These are phyloP conservation scores for Moelleriella libera DNA, from an alignment of 2,329 filamentous ascomycete species.

Conservation along the genomic window DNA sequence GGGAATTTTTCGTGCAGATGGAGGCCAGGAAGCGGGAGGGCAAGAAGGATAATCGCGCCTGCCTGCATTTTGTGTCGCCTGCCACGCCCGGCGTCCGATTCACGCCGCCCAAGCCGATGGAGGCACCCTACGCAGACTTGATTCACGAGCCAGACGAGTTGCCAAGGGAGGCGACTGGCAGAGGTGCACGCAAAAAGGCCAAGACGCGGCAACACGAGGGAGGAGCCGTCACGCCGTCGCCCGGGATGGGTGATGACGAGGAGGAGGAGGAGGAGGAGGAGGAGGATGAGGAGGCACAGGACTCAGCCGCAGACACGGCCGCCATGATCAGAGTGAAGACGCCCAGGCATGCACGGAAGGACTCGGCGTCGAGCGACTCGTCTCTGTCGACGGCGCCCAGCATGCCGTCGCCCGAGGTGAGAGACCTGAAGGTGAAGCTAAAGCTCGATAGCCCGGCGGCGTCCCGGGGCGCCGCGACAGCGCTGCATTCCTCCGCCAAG, in stretches of 20 bases:
- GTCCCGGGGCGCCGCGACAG: background rate
- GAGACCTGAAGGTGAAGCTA: slow-evolving; percentile 9
- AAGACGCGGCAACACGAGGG: slow-evolving; percentile 15
- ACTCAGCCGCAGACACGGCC: background rate
- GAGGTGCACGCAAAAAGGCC: slow-evolving; percentile 21
- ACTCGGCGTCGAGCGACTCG: slow-evolving; percentile 26
- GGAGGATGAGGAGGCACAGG: background rate
- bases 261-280: background rate
- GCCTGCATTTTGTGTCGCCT: slow-evolving; percentile 38
- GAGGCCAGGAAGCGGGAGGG: slow-evolving; percentile 42
- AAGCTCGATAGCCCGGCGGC: slow-evolving; percentile 3
- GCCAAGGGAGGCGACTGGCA: slow-evolving; percentile 5
- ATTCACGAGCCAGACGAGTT: slow-evolving; percentile 13
- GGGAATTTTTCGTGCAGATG: slow-evolving; percentile 36
- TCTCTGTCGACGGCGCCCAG: slow-evolving; percentile 26
- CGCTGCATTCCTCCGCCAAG: background rate
- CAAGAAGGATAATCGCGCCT: slow-evolving; percentile 33
- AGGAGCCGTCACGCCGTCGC: background rate
- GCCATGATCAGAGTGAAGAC: slow-evolving; percentile 16
- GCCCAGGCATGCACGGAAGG: slow-evolving; percentile 19
- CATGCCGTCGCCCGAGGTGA: slow-evolving; percentile 22
- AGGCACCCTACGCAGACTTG: slow-evolving; percentile 35
- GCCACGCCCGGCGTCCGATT: slow-evolving; percentile 23
- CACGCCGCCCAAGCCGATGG: slow-evolving; percentile 29
- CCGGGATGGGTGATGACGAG: background rate